Evolutionary conservation across 2,329 filamentous ascomycete genomes (phyloP).

Genomic region (Talaromyces sp.): DNA sequence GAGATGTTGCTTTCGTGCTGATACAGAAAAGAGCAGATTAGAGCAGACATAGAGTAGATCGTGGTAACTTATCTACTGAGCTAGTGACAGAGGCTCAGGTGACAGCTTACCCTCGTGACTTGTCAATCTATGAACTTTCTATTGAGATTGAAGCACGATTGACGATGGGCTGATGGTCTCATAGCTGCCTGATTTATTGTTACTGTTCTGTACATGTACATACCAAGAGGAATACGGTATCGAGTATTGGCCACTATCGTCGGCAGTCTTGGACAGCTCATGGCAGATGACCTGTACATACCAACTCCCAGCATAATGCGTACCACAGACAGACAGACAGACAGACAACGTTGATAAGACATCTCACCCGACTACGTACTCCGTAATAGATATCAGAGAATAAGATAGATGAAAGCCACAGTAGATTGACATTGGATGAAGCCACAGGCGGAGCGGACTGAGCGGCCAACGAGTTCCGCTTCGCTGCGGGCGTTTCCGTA

Average conservation of each 20-base stretch:
- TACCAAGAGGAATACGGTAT: not conserved
- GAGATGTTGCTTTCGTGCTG: not conserved
- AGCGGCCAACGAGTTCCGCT: constrained; percentile 5
- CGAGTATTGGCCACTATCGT: not conserved
- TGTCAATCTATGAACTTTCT: not conserved
- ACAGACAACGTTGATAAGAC: not conserved
- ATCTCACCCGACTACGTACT: not conserved
- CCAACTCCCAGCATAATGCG: not conserved
- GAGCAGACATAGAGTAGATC: not conserved
- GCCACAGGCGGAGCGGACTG: not conserved
- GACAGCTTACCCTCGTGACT: not conserved
- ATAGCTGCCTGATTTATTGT: not conserved
- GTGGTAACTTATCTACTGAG: not conserved
- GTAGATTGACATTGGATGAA: not conserved
- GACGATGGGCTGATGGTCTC: not conserved
- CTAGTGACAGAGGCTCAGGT: not conserved
- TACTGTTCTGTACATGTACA: not conserved
- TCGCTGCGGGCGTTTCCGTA: not conserved
- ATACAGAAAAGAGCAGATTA: not conserved
- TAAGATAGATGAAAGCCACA: not conserved
- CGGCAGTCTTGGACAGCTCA: not conserved
- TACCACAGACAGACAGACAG: not conserved
- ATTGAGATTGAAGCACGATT: not conserved
- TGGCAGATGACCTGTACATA: constrained; percentile 1
- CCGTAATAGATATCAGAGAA: not conserved